Conservation (phyloP, 192 early-diverging fungal genomes). For the Gryganskiella cystojenkinii region DNA sequence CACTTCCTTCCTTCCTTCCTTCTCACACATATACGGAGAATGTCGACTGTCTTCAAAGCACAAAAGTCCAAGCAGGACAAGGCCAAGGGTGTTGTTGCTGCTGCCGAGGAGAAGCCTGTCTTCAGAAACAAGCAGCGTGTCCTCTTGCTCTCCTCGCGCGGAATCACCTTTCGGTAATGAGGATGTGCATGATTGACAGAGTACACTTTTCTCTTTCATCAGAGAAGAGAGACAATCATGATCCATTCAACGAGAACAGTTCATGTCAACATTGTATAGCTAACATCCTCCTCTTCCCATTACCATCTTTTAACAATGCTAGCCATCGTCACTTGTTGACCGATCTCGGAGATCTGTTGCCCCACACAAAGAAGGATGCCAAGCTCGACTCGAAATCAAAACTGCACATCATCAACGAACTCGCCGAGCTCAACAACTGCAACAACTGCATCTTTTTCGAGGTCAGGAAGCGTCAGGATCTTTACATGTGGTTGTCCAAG, state of each 20-base stretch:
- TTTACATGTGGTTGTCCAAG: constrained; percentile 96
- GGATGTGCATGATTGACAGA: not conserved
- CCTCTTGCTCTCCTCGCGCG: constrained; percentile 88
- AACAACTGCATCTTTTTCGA: constrained; percentile 99
- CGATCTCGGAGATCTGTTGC: constrained; percentile 88
- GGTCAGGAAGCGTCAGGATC: constrained; percentile 88
- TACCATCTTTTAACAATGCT: constrained; percentile 6
- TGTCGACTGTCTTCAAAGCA: constrained; percentile 46
- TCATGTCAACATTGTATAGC: not conserved
- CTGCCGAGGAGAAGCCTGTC: constrained; percentile 57
- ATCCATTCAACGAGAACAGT: not conserved
- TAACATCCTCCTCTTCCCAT: not conserved
- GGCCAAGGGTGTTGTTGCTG: constrained; percentile 35
- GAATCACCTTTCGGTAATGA: constrained; percentile 82
- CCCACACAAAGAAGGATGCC: constrained; percentile 96
- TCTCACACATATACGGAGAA: constrained; percentile 7
- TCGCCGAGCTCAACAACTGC: constrained; percentile 97
- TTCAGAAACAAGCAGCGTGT: constrained; percentile 92
- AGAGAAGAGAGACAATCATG: no score
- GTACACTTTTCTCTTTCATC: no score
- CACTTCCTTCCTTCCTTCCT: not conserved
- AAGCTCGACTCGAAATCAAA: constrained; percentile 95
- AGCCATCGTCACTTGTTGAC: constrained; percentile 94
- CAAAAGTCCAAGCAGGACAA: constrained; percentile 46
- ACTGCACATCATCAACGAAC: constrained; percentile 90